Percentiles rank a stretch among this genome's conserved stretches.
Evolutionary conservation across 225 moss, liverwort and hornwort genomes (phyloP).

Genomic region (Pseudisothecium myosuroides): DNA sequence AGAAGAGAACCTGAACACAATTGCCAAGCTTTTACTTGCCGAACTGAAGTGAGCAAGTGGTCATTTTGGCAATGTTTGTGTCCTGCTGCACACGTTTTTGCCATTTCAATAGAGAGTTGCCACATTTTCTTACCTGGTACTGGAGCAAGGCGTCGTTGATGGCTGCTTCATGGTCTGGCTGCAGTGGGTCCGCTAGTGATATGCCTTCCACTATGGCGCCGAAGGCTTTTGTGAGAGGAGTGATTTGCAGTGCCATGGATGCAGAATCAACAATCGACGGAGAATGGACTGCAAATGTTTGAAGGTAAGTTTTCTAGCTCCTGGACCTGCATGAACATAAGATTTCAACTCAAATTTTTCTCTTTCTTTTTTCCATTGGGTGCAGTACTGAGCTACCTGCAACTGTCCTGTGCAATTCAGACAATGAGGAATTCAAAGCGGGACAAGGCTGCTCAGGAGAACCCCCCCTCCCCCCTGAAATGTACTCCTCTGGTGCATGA

Average conservation of each 20-base stretch:
- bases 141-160: slow-evolving; percentile 6
- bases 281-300: background rate
- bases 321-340: background rate
- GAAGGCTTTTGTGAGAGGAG: background rate
- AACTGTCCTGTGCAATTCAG: background rate
- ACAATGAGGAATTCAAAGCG: background rate
- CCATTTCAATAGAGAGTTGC: no score
- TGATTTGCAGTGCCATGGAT: slow-evolving; percentile 2
- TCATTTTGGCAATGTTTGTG: background rate
- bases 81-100: background rate
- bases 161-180: background rate
- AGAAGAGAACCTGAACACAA: slow-evolving; percentile 9
- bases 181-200: background rate
- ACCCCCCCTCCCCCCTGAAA: no score
- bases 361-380: no score
- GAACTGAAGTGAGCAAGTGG: no score
- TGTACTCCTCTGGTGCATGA: background rate
- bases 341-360: background rate
- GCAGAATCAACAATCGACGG: background rate
- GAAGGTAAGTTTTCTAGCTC: background rate
- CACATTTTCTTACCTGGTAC: background rate
- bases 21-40: background rate
- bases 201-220: slow-evolving; percentile 6
- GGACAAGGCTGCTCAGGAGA: background rate
- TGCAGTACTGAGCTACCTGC: background rate